These are phyloP conservation scores for Saccharomycopsis hybrid DNA, from an alignment of 1,139 yeast genomes.

Conservation along the genomic window DNA sequence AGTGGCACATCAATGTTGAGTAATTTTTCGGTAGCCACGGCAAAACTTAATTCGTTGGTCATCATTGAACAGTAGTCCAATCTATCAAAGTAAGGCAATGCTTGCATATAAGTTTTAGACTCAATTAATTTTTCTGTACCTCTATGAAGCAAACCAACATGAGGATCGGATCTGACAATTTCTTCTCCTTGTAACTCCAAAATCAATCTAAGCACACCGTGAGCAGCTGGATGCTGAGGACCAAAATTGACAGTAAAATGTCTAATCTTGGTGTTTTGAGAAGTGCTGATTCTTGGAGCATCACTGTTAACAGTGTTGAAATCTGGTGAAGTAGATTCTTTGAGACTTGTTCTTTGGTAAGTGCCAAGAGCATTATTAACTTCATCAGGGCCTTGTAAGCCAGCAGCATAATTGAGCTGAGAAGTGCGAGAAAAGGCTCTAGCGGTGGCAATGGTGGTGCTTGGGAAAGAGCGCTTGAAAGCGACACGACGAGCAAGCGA, in stretches of 20 bases:
- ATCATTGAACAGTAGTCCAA: constrained; percentile 87
- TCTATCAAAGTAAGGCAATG: constrained; percentile 84
- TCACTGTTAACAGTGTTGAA: constrained; percentile 26
- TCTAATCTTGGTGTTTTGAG: constrained; percentile 50
- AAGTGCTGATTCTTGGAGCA: constrained; percentile 23
- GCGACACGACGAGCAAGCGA: constrained; percentile 5
- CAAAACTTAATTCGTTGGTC: constrained; percentile 86
- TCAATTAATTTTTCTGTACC: constrained; percentile 88
- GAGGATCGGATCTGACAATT: constrained; percentile 82
- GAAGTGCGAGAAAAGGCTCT: constrained; percentile 2
- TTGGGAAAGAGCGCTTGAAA: neutral
- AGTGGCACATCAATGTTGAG: constrained; percentile 80
- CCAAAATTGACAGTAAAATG: constrained; percentile 89
- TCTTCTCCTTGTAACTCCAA: constrained; percentile 87
- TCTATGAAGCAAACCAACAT: constrained; percentile 79
- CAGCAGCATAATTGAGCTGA: constrained; percentile 1
- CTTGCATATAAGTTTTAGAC: constrained; percentile 78
- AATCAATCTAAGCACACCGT: constrained; percentile 83
- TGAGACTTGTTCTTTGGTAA: constrained; percentile 26
- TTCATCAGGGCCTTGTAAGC: constrained; percentile 18
- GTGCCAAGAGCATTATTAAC: constrained; percentile 33
- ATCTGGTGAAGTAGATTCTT: constrained; percentile 26
- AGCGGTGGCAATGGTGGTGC: neutral
- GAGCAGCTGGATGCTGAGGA: constrained; percentile 95
- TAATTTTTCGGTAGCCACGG: constrained; percentile 80